Percentiles rank a stretch among this genome's conserved stretches.
Evolutionary conservation across 2,329 filamentous ascomycete species (phyloP).

Genomic region (Sclerotinia spermophila): DNA sequence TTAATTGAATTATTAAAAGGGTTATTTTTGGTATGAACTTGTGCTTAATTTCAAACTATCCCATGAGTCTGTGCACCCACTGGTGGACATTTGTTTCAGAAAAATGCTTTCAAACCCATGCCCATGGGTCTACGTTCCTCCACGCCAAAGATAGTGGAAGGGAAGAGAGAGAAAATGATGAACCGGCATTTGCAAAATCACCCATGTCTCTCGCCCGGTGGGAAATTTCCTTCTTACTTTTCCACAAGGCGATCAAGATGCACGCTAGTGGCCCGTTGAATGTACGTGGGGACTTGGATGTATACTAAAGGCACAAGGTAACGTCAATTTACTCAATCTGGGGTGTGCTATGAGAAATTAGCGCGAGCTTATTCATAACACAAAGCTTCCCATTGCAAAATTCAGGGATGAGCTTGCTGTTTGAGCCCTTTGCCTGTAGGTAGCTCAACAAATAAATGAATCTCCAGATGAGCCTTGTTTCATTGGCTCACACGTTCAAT

Average conservation of each 20-base stretch:
- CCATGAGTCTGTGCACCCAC: too few relatives aligned
- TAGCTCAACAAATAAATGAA: not conserved
- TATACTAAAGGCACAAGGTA: not conserved
- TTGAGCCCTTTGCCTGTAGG: not conserved
- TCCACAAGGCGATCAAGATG: not conserved
- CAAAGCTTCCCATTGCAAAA: not conserved
- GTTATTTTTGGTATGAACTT: too few relatives aligned
- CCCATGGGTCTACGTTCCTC: not conserved
- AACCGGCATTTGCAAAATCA: not conserved
- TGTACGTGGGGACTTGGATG: not conserved
- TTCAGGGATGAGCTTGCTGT: not conserved
- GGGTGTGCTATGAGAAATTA: not conserved
- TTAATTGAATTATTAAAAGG: too few relatives aligned
- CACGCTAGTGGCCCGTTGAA: not conserved
- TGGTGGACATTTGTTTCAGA: not conserved
- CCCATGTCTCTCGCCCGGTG: not conserved
- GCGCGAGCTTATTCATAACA: not conserved
- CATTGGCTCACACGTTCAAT: not conserved
- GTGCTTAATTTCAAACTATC: too few relatives aligned
- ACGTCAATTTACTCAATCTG: not conserved
- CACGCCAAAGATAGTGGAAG: not conserved
- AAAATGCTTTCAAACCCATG: not conserved
- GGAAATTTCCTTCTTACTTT: not conserved
- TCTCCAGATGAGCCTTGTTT: slow-evolving; percentile 1
- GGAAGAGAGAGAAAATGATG: not conserved